phyloP scores from a whole-genome alignment of 202 grass and related monocot species.

The Panicum virgatum region DNA sequence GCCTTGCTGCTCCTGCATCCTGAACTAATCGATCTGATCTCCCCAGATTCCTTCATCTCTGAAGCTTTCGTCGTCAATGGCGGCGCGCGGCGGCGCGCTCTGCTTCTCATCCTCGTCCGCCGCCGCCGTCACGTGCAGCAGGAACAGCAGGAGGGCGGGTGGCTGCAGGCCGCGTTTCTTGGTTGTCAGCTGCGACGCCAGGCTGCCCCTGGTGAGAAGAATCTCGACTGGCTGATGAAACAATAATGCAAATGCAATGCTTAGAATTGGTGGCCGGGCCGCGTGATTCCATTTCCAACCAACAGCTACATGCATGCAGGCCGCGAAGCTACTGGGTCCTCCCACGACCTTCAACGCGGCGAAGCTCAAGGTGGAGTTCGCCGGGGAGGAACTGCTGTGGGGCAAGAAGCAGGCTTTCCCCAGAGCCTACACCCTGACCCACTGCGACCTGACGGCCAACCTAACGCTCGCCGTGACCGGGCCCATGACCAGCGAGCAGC shows the following conservation, averaged over 20 bases:
- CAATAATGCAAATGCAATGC: no score
- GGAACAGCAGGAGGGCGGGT: slow-evolving; percentile 25
- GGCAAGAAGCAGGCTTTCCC: slow-evolving; percentile 42
- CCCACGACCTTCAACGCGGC: slow-evolving; percentile 79
- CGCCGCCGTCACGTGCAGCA: neutral
- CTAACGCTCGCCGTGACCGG: slow-evolving; percentile 72
- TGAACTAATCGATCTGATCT: neutral
- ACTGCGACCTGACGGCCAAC: slow-evolving; percentile 93
- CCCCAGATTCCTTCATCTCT: slow-evolving; percentile 19
- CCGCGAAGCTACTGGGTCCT: slow-evolving; percentile 74
- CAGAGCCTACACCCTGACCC: slow-evolving; percentile 80
- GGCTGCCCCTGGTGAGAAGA: slow-evolving; percentile 16
- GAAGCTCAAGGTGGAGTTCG: slow-evolving; percentile 88
- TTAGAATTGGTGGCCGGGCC: no score
- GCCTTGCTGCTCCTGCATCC: neutral
- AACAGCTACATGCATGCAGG: slow-evolving; percentile 15
- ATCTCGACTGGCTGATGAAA: no score
- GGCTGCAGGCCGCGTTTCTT: slow-evolving; percentile 39
- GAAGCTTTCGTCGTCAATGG: neutral
- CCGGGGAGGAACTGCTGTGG: slow-evolving; percentile 43
- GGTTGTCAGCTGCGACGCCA: slow-evolving; percentile 61
- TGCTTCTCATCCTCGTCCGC: slow-evolving; percentile 45
- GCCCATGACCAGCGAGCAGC: slow-evolving; percentile 57
- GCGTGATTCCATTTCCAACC: no score
- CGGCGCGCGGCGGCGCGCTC: slow-evolving; percentile 46